These are phyloP conservation scores for Malus hybrid DNA, from an alignment of 331 rosid species.

Conservation along the genomic window DNA sequence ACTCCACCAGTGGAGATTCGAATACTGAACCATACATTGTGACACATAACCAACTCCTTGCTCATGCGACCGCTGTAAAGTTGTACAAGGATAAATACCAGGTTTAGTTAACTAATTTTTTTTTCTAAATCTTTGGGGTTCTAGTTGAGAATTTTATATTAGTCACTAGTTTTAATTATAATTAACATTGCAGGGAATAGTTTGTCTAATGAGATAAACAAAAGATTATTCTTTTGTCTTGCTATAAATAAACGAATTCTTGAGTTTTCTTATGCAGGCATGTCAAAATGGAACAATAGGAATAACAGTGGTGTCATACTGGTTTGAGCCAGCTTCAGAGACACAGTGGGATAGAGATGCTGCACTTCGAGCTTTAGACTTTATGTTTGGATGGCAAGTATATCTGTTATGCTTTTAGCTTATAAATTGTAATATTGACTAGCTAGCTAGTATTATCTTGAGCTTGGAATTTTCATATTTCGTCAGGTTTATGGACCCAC, in stretches of 20 bases:
- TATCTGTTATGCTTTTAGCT: background rate
- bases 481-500: slow-evolving; percentile 21
- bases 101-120: slow-evolving; percentile 10
- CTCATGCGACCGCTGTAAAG: slow-evolving; percentile 50
- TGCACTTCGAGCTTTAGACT: slow-evolving; percentile 39
- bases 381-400: slow-evolving; percentile 53
- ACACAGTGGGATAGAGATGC: slow-evolving; percentile 20
- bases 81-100: slow-evolving; percentile 33
- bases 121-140: too few species aligned
- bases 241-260: background rate
- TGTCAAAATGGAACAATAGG: slow-evolving; percentile 57
- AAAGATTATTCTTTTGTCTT: background rate
- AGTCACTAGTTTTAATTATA: too few species aligned
- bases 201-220: background rate
- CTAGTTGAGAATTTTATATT: too few species aligned
- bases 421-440: too few species aligned
- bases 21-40: slow-evolving; percentile 52
- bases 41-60: slow-evolving; percentile 44
- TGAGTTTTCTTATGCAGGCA: slow-evolving; percentile 10
- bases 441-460: too few species aligned
- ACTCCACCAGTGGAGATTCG: slow-evolving; percentile 42
- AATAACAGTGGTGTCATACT: slow-evolving; percentile 30
- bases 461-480: background rate
- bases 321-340: slow-evolving; percentile 38
- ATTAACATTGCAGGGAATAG: too few species aligned